Conservation (phyloP, 495 filamentous ascomycete genomes). For the Hypoxylon cercidicola region DNA sequence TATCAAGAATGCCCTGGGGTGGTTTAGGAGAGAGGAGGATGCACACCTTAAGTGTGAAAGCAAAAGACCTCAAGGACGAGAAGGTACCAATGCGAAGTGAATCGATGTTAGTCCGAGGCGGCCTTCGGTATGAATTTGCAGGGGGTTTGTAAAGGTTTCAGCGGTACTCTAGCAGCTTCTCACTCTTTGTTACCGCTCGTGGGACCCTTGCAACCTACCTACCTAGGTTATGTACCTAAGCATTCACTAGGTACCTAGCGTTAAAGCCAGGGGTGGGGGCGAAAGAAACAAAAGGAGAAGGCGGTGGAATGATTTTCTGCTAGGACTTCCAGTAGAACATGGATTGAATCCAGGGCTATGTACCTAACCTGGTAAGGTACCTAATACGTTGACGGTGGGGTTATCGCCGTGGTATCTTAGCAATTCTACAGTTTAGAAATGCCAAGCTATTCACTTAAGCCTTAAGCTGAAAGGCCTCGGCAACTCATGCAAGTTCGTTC, state of each 20-base stretch:
- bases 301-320: no score
- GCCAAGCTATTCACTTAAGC: slow-evolving; percentile 26
- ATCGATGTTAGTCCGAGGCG: slow-evolving; percentile 26
- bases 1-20: no score
- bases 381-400: no score
- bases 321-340: no score
- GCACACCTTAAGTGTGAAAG: slow-evolving; percentile 1
- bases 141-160: slow-evolving; percentile 6
- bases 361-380: no score
- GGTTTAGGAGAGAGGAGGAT: slow-evolving; percentile 4
- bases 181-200: slow-evolving; percentile 7
- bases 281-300: no score
- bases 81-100: slow-evolving; percentile 4
- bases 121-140: slow-evolving; percentile 13
- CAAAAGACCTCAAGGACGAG: slow-evolving; percentile 14
- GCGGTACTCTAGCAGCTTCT: slow-evolving; percentile 20
- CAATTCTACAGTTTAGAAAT: background rate
- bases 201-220: no score
- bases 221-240: background rate
- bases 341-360: no score
- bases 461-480: slow-evolving; percentile 33
- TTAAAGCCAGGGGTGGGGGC: no score
- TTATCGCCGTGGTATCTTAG: background rate
- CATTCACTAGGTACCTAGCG: no score
- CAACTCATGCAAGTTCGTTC: slow-evolving; percentile 27